Percentiles rank a stretch among this genome's conserved stretches.
Conservation (phyloP, 2,329 filamentous ascomycete species). For the Calcarisporium arbuscula region DNA sequence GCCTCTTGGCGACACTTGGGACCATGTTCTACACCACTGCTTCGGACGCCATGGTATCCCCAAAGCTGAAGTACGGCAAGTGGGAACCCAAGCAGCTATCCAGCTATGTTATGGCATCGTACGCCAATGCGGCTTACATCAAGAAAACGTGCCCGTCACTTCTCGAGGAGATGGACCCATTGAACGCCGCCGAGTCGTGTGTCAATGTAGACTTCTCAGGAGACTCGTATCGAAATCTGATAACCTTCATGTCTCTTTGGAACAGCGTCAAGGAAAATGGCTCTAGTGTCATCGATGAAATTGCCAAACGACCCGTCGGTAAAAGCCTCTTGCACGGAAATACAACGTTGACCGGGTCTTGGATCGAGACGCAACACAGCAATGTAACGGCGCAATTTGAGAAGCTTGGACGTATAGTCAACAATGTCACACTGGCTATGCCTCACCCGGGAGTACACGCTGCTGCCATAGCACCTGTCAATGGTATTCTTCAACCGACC, state of each 20-base stretch:
- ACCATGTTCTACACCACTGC: constrained; percentile 72
- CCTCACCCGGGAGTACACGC: constrained; percentile 63
- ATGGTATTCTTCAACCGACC: constrained; percentile 63
- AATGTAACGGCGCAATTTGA: constrained; percentile 47
- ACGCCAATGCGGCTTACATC: constrained; percentile 57
- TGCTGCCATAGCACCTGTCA: constrained; percentile 54
- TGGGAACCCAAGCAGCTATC: constrained; percentile 43
- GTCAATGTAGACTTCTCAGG: constrained; percentile 64
- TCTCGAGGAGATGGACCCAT: constrained; percentile 38
- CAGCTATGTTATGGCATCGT: constrained; percentile 54
- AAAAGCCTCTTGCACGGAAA: constrained; percentile 64
- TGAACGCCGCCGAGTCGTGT: constrained; percentile 48
- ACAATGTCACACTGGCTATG: constrained; percentile 73
- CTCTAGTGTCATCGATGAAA: constrained; percentile 31
- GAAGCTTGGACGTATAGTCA: constrained; percentile 52
- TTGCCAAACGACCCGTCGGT: constrained; percentile 48
- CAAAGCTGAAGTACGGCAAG: constrained; percentile 57
- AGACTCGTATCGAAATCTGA: constrained; percentile 63
- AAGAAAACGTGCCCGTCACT: constrained; percentile 54
- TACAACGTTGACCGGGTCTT: constrained; percentile 61
- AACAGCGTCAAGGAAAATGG: constrained; percentile 35
- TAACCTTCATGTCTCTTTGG: constrained; percentile 55
- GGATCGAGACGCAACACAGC: constrained; percentile 53
- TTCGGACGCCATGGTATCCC: constrained; percentile 67
- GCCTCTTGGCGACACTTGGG: constrained; percentile 57